Percentiles rank a stretch among this genome's conserved stretches.
These are phyloP conservation scores for Pythium guiyangense DNA, from an alignment of 352 stramenopile species.

Conservation along the genomic window DNA sequence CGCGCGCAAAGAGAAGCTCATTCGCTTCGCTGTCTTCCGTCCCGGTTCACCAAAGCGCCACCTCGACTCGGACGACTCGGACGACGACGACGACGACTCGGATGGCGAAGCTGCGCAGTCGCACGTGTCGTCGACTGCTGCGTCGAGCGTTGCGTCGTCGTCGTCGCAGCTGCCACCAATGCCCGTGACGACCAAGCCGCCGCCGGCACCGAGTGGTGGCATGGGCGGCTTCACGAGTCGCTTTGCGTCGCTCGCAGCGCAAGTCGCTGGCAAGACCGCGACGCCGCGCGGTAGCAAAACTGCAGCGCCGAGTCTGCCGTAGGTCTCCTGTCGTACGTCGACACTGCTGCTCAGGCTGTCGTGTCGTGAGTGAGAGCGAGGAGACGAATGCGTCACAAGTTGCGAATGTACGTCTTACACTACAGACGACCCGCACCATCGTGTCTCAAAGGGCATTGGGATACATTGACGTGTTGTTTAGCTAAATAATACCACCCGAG, in stretches of 20 bases:
- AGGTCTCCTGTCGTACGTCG: neutral
- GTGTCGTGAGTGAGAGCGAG: no score
- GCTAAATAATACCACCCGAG: conserved; percentile 21
- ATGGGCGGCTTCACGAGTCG: conserved; percentile 42
- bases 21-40: conserved; percentile 73
- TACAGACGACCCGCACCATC: no score
- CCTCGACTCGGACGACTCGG: conserved; percentile 36
- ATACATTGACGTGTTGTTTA: conserved; percentile 22
- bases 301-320: conserved; percentile 3
- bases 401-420: no score
- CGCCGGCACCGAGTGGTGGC: conserved; percentile 21
- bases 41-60: conserved; percentile 41
- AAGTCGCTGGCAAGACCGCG: conserved; percentile 51
- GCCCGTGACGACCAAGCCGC: conserved; percentile 14
- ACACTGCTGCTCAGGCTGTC: neutral
- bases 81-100: conserved; percentile 36
- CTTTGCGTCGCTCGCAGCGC: conserved; percentile 51
- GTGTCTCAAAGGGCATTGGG: neutral
- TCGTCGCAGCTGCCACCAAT: conserved; percentile 26
- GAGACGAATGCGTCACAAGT: no score
- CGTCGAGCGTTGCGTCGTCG: conserved; percentile 16
- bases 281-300: conserved; percentile 1
- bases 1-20: conserved; percentile 72
- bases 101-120: conserved; percentile 26
- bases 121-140: conserved; percentile 17